These are phyloP conservation scores for Cladophialophora carrionii DNA, from an alignment of 2,329 filamentous ascomycete genomes.

Conservation along the genomic window DNA sequence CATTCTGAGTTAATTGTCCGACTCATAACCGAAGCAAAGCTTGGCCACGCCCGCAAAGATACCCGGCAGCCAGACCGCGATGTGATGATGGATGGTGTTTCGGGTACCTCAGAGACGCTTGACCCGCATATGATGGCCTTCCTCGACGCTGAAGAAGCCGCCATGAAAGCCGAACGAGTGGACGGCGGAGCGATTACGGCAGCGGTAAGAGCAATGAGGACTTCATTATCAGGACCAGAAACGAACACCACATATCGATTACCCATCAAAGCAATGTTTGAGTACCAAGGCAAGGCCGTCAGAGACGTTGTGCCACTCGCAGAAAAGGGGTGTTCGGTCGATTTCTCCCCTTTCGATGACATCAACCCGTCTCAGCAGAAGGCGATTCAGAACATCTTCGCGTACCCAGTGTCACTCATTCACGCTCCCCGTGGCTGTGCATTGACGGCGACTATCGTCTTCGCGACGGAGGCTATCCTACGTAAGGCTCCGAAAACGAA, in stretches of 20 bases:
- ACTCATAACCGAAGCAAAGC: neutral
- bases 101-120: neutral
- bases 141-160: slow-evolving; percentile 2
- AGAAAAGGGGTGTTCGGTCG: neutral
- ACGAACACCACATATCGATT: neutral
- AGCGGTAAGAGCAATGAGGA: neutral
- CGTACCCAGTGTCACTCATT: slow-evolving; percentile 9
- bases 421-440: slow-evolving; percentile 6
- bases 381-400: slow-evolving; percentile 13
- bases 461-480: slow-evolving; percentile 4
- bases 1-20: neutral
- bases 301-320: slow-evolving; percentile 1
- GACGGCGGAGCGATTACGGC: neutral
- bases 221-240: neutral
- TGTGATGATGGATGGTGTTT: neutral
- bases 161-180: neutral
- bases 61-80: neutral
- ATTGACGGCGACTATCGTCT: neutral
- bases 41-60: neutral
- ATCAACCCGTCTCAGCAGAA: neutral
- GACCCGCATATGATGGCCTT: neutral
- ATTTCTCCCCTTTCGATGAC: neutral
- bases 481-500: neutral
- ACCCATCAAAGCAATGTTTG: neutral
- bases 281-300: neutral